A percentile compares a stretch with the other conserved stretches of the same genome.
These are phyloP conservation scores for Penicillium polonicum DNA, from an alignment of 2,329 filamentous ascomycete species.

Conservation along the genomic window DNA sequence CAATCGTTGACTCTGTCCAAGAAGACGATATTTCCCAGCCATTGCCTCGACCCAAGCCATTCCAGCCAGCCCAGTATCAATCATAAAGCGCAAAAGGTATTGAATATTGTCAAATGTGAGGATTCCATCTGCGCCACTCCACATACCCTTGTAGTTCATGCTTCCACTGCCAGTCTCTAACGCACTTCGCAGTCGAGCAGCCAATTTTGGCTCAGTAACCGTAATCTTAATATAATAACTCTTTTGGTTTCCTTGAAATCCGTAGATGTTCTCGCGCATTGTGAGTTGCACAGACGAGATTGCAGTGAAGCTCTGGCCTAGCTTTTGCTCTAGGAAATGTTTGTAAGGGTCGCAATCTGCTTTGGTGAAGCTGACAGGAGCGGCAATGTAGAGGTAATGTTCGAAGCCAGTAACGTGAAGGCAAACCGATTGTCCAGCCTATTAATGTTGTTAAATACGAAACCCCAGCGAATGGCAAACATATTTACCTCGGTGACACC, in stretches of 20 bases:
- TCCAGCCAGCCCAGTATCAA: constrained; percentile 87
- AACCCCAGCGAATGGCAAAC: neutral
- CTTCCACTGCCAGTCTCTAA: constrained; percentile 66
- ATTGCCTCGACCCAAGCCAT: constrained; percentile 98
- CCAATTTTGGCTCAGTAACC: constrained; percentile 82
- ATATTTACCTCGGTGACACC: constrained; percentile 73
- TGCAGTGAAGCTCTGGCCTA: constrained; percentile 69
- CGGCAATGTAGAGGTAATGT: constrained; percentile 92
- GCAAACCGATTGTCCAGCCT: constrained; percentile 82
- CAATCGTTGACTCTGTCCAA: constrained; percentile 66
- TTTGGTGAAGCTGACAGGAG: constrained; percentile 75
- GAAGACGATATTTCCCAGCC: constrained; percentile 68
- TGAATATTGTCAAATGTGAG: constrained; percentile 95
- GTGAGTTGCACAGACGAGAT: constrained; percentile 81
- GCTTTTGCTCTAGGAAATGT: constrained; percentile 72
- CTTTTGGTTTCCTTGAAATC: constrained; percentile 89
- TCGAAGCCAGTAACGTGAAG: constrained; percentile 94
- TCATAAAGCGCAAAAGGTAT: constrained; percentile 96
- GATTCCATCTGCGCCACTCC: constrained; percentile 71
- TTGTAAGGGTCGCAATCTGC: constrained; percentile 77
- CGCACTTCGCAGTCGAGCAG: constrained; percentile 69
- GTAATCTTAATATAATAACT: constrained; percentile 92
- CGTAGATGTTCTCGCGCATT: constrained; percentile 86
- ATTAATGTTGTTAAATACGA: constrained; percentile 13
- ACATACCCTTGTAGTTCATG: constrained; percentile 88